These are phyloP conservation scores for Puccinia polysora DNA, from an alignment of 1,284 basidiomycete genomes.

Conservation along the genomic window DNA sequence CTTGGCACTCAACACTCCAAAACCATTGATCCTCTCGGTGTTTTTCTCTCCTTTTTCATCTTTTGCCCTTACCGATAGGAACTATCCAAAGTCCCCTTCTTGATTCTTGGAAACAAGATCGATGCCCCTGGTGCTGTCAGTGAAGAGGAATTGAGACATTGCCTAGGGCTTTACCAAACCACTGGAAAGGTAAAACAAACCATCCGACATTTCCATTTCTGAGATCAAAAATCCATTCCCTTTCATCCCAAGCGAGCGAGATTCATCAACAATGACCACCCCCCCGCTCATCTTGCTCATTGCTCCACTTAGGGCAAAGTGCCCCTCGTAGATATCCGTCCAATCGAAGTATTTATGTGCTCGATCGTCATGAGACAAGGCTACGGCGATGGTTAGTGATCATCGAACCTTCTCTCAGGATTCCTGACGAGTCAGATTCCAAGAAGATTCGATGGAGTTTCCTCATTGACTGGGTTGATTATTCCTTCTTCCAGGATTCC, in stretches of 20 bases:
- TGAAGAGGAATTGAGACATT: constrained; percentile 93
- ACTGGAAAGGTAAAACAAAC: constrained; percentile 77
- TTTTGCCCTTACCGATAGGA: constrained; percentile 54
- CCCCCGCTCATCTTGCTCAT: neutral
- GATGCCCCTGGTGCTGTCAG: constrained; percentile 95
- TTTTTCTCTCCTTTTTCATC: neutral
- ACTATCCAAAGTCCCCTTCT: constrained; percentile 92
- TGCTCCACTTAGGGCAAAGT: constrained; percentile 72
- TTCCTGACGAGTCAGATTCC: neutral
- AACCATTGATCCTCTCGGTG: neutral
- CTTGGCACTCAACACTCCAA: neutral
- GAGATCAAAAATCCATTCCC: neutral
- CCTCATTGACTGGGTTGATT: no score
- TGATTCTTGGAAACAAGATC: constrained; percentile 99
- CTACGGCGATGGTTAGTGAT: constrained; percentile 77
- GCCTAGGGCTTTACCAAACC: constrained; percentile 94
- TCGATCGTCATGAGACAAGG: constrained; percentile 98
- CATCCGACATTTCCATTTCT: constrained; percentile 39
- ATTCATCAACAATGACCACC: neutral
- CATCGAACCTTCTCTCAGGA: neutral
- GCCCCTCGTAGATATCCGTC: constrained; percentile 90
- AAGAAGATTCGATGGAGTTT: neutral
- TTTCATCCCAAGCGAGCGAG: no score
- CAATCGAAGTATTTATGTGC: constrained; percentile 99
- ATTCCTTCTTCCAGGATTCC: constrained; percentile 60